phyloP scores from a whole-genome alignment of 1,284 basidiomycete species.

The Macrocybe sp. region DNA sequence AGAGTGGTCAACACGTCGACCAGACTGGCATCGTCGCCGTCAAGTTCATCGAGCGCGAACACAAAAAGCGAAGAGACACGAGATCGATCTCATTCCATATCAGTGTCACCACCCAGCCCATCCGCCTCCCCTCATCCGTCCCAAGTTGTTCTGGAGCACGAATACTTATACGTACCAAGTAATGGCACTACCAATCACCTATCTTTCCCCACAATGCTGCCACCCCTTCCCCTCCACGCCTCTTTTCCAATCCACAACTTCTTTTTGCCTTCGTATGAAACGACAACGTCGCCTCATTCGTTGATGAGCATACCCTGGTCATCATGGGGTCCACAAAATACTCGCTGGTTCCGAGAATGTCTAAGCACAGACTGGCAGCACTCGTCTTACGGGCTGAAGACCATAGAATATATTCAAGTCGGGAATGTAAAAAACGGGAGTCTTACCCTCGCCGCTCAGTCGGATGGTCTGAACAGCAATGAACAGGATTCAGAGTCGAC shows the following conservation, averaged over 20 bases:
- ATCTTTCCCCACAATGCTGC: slow-evolving; percentile 2
- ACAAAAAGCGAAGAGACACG: neutral
- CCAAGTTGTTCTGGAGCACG: neutral
- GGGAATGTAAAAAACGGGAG: slow-evolving; percentile 4
- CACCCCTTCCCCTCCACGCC: slow-evolving; percentile 2
- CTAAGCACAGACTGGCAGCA: slow-evolving; percentile 48
- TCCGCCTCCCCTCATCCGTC: slow-evolving; percentile 1
- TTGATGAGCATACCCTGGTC: slow-evolving; percentile 28
- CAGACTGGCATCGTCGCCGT: too few species aligned
- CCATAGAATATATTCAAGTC: slow-evolving; percentile 30
- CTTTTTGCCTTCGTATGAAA: slow-evolving; percentile 8
- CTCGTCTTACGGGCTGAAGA: slow-evolving; percentile 44
- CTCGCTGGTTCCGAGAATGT: slow-evolving; percentile 45
- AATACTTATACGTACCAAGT: too few species aligned
- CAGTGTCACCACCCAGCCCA: neutral
- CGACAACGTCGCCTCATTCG: neutral
- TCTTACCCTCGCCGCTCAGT: neutral
- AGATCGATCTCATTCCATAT: neutral
- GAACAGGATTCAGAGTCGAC: neutral
- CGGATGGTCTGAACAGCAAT: too few species aligned
- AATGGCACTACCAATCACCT: neutral
- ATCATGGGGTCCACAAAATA: slow-evolving; percentile 43
- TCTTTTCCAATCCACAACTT: slow-evolving; percentile 14
- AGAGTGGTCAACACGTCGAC: too few species aligned
- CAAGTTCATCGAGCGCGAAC: too few species aligned